phyloP scores from a whole-genome alignment of 2,329 filamentous ascomycete genomes.

The Fusarium nurragi region DNA sequence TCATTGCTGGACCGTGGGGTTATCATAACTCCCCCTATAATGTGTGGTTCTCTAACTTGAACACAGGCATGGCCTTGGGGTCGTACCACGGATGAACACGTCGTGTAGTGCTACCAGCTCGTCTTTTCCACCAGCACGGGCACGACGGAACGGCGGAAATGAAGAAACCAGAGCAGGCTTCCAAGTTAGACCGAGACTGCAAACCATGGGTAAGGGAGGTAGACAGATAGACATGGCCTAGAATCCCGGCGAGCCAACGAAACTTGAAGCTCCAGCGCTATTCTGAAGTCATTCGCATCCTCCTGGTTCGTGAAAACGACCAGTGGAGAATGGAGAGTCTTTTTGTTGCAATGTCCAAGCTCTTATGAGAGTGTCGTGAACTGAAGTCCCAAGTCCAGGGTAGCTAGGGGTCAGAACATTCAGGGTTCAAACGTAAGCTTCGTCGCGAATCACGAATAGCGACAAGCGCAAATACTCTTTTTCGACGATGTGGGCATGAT shows the following conservation, averaged over 20 bases:
- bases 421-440: slow-evolving; percentile 30
- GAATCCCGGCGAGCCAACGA: background rate
- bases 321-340: slow-evolving; percentile 1
- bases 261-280: background rate
- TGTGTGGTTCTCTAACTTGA: slow-evolving; percentile 18
- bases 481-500: slow-evolving; percentile 4
- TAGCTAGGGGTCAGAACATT: slow-evolving; percentile 20
- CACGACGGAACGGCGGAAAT: slow-evolving; percentile 38
- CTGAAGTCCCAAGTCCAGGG: slow-evolving; percentile 17
- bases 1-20: background rate
- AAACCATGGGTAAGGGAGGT: slow-evolving; percentile 25
- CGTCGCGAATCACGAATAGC: slow-evolving; percentile 22
- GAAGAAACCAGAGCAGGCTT: slow-evolving; percentile 40
- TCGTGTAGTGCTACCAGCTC: slow-evolving; percentile 30
- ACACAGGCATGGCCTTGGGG: slow-evolving; percentile 20
- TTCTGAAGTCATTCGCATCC: slow-evolving; percentile 3
- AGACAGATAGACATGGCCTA: slow-evolving; percentile 24
- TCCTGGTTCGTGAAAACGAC: background rate
- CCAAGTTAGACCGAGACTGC: slow-evolving; percentile 6
- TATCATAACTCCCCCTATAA: slow-evolving; percentile 14
- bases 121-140: slow-evolving; percentile 30
- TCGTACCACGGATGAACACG: slow-evolving; percentile 38
- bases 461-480: slow-evolving; percentile 14
- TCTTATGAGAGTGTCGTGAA: slow-evolving; percentile 6
- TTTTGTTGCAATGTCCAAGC: slow-evolving; percentile 6